phyloP scores from a whole-genome alignment of 768 basidiomycete species.

The Naematelia encephala region DNA sequence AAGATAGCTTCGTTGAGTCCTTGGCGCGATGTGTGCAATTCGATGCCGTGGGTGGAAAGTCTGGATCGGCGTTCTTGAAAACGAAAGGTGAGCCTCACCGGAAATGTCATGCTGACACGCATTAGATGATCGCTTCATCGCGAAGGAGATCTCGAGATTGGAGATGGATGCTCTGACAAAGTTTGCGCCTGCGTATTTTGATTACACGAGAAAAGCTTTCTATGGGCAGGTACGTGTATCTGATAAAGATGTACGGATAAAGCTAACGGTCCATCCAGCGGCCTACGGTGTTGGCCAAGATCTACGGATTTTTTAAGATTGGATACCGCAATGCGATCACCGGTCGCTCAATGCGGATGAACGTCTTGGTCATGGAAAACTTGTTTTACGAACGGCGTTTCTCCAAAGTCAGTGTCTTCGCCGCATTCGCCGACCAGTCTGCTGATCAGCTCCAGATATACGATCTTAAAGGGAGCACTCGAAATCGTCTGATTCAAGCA shows the following conservation, averaged over 20 bases:
- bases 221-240: slow-evolving; percentile 66
- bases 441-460: slow-evolving; percentile 64
- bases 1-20: slow-evolving; percentile 89
- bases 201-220: slow-evolving; percentile 95
- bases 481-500: slow-evolving; percentile 87
- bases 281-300: slow-evolving; percentile 90
- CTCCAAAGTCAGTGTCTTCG: slow-evolving; percentile 60
- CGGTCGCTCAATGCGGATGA: slow-evolving; percentile 86
- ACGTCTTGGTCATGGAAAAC: slow-evolving; percentile 93
- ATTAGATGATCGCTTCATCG: slow-evolving; percentile 94
- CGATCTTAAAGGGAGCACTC: slow-evolving; percentile 91
- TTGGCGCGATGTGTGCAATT: slow-evolving; percentile 92
- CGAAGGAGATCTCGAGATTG: slow-evolving; percentile 85
- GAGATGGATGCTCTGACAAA: slow-evolving; percentile 94
- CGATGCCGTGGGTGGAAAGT: slow-evolving; percentile 93
- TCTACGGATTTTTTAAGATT: slow-evolving; percentile 94
- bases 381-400: slow-evolving; percentile 85
- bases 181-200: slow-evolving; percentile 95
- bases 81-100: slow-evolving; percentile 65
- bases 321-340: slow-evolving; percentile 78
- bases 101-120: not conserved
- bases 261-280: too few species aligned
- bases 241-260: too few species aligned
- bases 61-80: slow-evolving; percentile 93
- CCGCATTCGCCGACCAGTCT: not conserved